phyloP scores from a whole-genome alignment of 2,329 filamentous ascomycete species.

The Beauveria medogensis region DNA sequence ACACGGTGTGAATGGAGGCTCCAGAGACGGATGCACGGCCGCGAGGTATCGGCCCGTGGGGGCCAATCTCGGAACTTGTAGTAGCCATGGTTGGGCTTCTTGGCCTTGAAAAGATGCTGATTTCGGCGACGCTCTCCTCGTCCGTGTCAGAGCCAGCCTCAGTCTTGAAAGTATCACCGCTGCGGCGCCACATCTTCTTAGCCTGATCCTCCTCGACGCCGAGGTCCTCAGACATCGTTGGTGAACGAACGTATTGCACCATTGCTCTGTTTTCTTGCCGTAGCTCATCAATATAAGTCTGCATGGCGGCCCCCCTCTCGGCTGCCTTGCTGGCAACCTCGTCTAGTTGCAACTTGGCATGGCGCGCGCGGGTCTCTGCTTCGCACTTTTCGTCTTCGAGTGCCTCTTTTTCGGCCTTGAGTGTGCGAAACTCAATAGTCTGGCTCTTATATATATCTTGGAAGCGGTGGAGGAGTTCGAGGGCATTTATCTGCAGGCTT shows the following conservation, averaged over 20 bases:
- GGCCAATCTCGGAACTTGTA: slow-evolving; percentile 24
- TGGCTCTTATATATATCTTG: slow-evolving; percentile 51
- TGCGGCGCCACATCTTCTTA: slow-evolving; percentile 33
- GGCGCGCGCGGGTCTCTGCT: slow-evolving; percentile 40
- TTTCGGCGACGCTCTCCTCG: slow-evolving; percentile 40
- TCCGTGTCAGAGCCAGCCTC: slow-evolving; percentile 41
- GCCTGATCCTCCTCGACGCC: slow-evolving; percentile 43
- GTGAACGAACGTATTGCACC: slow-evolving; percentile 28
- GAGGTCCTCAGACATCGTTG: slow-evolving; percentile 42
- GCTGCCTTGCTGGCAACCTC: slow-evolving; percentile 46
- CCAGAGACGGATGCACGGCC: slow-evolving; percentile 22
- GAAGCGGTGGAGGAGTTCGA: slow-evolving; percentile 45
- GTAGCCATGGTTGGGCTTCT: slow-evolving; percentile 47
- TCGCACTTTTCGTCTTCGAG: slow-evolving; percentile 49
- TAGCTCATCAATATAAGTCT: slow-evolving; percentile 41
- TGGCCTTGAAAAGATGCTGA: slow-evolving; percentile 53
- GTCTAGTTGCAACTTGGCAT: slow-evolving; percentile 53
- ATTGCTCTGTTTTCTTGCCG: slow-evolving; percentile 41
- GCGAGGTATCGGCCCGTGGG: slow-evolving; percentile 9
- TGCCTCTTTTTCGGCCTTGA: slow-evolving; percentile 45
- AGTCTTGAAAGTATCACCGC: slow-evolving; percentile 35
- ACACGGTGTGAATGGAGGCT: slow-evolving; percentile 36
- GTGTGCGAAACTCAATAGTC: slow-evolving; percentile 40
- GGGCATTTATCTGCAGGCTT: slow-evolving; percentile 51
- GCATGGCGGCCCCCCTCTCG: slow-evolving; percentile 45